These are phyloP conservation scores for Gnomoniopsis sp. DNA, from an alignment of 2,329 filamentous ascomycete genomes.

Conservation along the genomic window DNA sequence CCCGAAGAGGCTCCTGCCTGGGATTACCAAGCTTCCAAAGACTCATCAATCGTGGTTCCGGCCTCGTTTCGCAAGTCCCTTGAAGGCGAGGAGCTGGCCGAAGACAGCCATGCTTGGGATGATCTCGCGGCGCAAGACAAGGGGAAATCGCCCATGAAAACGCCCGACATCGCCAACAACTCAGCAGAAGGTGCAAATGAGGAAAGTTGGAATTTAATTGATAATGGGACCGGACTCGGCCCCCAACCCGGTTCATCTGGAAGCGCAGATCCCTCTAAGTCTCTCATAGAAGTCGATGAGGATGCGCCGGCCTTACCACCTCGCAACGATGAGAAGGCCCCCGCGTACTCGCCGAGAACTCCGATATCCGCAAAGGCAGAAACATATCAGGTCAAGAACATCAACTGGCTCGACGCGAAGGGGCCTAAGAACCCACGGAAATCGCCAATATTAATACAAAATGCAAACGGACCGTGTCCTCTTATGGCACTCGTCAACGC, in stretches of 20 bases:
- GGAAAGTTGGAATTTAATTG: slow-evolving; percentile 52
- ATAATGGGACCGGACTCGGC: slow-evolving; percentile 34
- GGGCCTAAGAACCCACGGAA: slow-evolving; percentile 60
- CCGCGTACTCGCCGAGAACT: slow-evolving; percentile 35
- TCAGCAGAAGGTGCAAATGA: slow-evolving; percentile 11
- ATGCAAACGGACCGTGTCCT: slow-evolving; percentile 91
- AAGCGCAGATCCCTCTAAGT: slow-evolving; percentile 36
- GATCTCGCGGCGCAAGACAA: slow-evolving; percentile 39
- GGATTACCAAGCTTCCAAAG: slow-evolving; percentile 27
- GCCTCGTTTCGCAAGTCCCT: slow-evolving; percentile 18
- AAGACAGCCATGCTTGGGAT: slow-evolving; percentile 49
- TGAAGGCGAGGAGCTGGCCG: slow-evolving; percentile 30
- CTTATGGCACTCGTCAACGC: slow-evolving; percentile 91
- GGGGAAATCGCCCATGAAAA: slow-evolving; percentile 34
- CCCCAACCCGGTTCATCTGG: no score
- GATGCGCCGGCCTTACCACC: slow-evolving; percentile 20
- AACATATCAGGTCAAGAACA: slow-evolving; percentile 90
- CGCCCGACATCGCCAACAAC: slow-evolving; percentile 18
- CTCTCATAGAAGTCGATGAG: slow-evolving; percentile 30
- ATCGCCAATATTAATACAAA: slow-evolving; percentile 90
- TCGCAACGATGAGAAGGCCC: slow-evolving; percentile 14
- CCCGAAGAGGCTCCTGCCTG: slow-evolving; percentile 39
- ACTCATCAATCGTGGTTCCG: slow-evolving; percentile 9
- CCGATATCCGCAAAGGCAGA: slow-evolving; percentile 55
- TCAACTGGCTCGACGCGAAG: slow-evolving; percentile 73